Conservation (phyloP, 2,329 filamentous ascomycete genomes). For the Colletotrichum scovillei region DNA sequence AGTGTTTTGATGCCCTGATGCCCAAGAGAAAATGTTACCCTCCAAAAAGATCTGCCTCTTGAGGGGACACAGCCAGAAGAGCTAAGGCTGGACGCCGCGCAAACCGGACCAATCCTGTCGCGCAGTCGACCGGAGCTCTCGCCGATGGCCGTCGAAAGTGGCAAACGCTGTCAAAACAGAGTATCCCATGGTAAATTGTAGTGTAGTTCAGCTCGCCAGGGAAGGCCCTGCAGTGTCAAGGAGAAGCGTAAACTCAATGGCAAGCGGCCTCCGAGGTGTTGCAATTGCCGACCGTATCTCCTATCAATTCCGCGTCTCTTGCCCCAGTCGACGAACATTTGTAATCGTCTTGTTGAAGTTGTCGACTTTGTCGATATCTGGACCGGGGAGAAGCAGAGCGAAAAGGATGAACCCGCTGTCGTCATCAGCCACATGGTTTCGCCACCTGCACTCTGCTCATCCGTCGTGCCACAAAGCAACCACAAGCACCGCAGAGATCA, state of each 20-base stretch:
- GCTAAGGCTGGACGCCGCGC: not conserved
- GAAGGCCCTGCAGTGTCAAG: not conserved
- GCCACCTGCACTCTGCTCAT: not conserved
- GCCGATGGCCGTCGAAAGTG: not conserved
- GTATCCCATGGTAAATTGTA: not conserved
- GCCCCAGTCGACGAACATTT: not conserved
- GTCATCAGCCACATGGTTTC: slow-evolving; percentile 32
- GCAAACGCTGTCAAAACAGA: slow-evolving; percentile 15
- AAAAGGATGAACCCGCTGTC: slow-evolving; percentile 6
- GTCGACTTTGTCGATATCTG: not conserved
- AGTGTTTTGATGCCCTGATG: not conserved
- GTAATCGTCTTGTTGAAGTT: not conserved
- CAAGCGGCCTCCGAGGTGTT: not conserved
- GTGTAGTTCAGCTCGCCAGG: not conserved
- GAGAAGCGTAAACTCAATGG: slow-evolving; percentile 15
- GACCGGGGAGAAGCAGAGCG: not conserved
- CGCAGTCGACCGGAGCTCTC: not conserved
- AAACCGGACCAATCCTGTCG: not conserved
- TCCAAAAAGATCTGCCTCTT: not conserved
- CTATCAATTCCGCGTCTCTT: too few relatives aligned
- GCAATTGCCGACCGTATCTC: too few relatives aligned
- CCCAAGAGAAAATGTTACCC: too few relatives aligned
- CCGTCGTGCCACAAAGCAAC: slow-evolving; percentile 17
- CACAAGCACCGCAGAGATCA: slow-evolving; percentile 15
- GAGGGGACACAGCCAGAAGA: not conserved